phyloP scores from a whole-genome alignment of 768 basidiomycete genomes.

The Boletellus ananas region DNA sequence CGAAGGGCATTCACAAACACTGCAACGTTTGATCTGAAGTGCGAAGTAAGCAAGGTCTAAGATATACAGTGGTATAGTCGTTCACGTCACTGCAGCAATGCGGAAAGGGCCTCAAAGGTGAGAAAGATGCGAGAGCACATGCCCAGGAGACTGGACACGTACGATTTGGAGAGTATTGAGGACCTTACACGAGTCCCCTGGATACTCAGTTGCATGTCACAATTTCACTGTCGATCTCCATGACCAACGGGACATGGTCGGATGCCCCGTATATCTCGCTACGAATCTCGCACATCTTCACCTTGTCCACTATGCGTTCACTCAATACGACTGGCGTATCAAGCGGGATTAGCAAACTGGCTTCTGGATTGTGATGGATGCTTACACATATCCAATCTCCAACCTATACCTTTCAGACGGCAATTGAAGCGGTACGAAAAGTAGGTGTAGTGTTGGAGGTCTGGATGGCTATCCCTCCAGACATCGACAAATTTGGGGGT shows the following conservation, averaged over 20 bases:
- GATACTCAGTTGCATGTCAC: slow-evolving; percentile 19
- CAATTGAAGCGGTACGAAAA: slow-evolving; percentile 83
- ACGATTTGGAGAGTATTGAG: slow-evolving; percentile 75
- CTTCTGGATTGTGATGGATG: slow-evolving; percentile 13
- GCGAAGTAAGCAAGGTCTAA: slow-evolving; percentile 53
- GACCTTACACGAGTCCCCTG: slow-evolving; percentile 2
- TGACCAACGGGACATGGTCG: slow-evolving; percentile 77
- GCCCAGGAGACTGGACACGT: slow-evolving; percentile 85
- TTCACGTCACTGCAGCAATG: slow-evolving; percentile 53
- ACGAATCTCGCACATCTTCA: slow-evolving; percentile 82
- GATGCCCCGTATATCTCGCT: slow-evolving; percentile 84
- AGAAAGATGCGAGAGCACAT: slow-evolving; percentile 89
- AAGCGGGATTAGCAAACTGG: slow-evolving; percentile 1
- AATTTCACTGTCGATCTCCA: slow-evolving; percentile 60
- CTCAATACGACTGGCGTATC: slow-evolving; percentile 62
- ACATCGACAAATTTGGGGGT: slow-evolving; percentile 65
- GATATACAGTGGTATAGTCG: slow-evolving; percentile 3
- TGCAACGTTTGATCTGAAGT: slow-evolving; percentile 84
- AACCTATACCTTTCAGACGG: slow-evolving; percentile 75
- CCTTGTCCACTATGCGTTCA: slow-evolving; percentile 58
- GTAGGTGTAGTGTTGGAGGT: slow-evolving; percentile 75
- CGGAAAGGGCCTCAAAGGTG: slow-evolving; percentile 82
- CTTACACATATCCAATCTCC: slow-evolving; percentile 85
- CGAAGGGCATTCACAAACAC: slow-evolving; percentile 91
- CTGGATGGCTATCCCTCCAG: slow-evolving; percentile 72